phyloP scores from a whole-genome alignment of 352 stramenopile species.

The Pythium coloratum region DNA sequence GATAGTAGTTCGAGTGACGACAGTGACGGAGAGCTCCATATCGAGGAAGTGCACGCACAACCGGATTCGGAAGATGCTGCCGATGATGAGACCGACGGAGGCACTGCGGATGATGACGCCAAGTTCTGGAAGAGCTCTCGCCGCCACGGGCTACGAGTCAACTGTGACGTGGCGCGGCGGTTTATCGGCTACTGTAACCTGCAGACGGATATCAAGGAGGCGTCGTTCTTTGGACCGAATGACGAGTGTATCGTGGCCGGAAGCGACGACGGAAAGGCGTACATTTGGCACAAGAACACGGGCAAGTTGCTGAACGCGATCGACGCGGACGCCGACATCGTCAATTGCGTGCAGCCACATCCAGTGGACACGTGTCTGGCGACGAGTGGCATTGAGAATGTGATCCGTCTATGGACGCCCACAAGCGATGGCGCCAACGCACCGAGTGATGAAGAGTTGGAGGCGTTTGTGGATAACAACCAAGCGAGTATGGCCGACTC shows the following conservation, averaged over 20 bases:
- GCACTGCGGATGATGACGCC: conserved; percentile 7
- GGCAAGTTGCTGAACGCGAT: conserved; percentile 83
- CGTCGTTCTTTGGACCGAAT: conserved; percentile 84
- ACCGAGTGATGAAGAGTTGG: conserved; percentile 49
- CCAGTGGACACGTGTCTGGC: conserved; percentile 74
- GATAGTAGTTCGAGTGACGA: conserved; percentile 18
- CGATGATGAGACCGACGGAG: conserved; percentile 15
- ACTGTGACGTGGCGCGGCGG: conserved; percentile 63
- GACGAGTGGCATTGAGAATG: conserved; percentile 82
- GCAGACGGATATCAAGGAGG: conserved; percentile 91
- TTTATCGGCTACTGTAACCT: conserved; percentile 89
- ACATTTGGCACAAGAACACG: conserved; percentile 84
- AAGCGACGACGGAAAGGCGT: conserved; percentile 83
- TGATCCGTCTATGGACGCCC: conserved; percentile 79
- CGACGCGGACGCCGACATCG: conserved; percentile 79
- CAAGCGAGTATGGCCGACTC: conserved; percentile 67
- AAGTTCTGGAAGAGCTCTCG: conserved; percentile 55
- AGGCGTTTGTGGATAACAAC: conserved; percentile 55
- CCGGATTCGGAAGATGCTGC: conserved; percentile 21
- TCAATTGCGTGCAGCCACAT: conserved; percentile 90
- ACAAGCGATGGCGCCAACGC: conserved; percentile 42
- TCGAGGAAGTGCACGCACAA: conserved; percentile 16
- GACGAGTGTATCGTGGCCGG: conserved; percentile 85
- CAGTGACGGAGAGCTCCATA: conserved; percentile 13
- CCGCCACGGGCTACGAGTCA: conserved; percentile 43